phyloP scores from a whole-genome alignment of 495 filamentous ascomycete species.

The Chaetomium cochliodes region DNA sequence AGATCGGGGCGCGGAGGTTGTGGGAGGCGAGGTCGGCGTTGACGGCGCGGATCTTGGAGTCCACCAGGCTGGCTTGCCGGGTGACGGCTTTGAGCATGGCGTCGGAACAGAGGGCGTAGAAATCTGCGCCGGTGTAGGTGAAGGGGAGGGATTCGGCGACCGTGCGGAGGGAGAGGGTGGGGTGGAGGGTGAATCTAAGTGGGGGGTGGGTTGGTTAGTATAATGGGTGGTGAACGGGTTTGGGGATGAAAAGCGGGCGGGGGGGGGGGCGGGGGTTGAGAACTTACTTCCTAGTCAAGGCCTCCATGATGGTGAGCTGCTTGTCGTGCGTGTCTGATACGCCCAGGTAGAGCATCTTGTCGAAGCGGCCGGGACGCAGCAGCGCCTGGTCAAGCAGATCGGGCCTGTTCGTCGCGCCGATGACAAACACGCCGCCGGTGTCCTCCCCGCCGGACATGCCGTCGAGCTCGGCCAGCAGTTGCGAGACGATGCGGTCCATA shows the following conservation, averaged over 20 bases:
- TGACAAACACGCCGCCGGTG: slow-evolving; percentile 86
- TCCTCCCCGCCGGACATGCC: slow-evolving; percentile 95
- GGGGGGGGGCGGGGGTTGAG: neutral
- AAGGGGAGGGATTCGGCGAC: slow-evolving; percentile 82
- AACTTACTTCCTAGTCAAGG: slow-evolving; percentile 83
- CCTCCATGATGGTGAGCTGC: slow-evolving; percentile 90
- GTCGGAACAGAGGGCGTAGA: slow-evolving; percentile 95
- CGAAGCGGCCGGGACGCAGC: slow-evolving; percentile 87
- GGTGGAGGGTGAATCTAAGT: slow-evolving; percentile 80
- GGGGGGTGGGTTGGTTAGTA: slow-evolving; percentile 3
- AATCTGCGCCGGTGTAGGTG: slow-evolving; percentile 95
- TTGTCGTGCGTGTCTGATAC: slow-evolving; percentile 96
- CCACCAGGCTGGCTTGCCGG: slow-evolving; percentile 78
- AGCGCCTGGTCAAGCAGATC: slow-evolving; percentile 91
- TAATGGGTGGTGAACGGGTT: neutral
- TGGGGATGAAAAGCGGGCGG: neutral
- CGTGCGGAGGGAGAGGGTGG: slow-evolving; percentile 66
- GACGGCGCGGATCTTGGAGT: slow-evolving; percentile 72
- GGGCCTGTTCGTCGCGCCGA: slow-evolving; percentile 93
- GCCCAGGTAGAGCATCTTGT: slow-evolving; percentile 98
- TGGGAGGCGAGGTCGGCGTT: slow-evolving; percentile 42
- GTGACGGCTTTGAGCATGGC: slow-evolving; percentile 99
- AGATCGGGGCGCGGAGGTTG: slow-evolving; percentile 46
- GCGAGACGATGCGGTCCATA: slow-evolving; percentile 97
- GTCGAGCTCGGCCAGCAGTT: slow-evolving; percentile 91